phyloP scores from a whole-genome alignment of 2,329 filamentous ascomycete species.

The Cephalotrichum gorgonifer region DNA sequence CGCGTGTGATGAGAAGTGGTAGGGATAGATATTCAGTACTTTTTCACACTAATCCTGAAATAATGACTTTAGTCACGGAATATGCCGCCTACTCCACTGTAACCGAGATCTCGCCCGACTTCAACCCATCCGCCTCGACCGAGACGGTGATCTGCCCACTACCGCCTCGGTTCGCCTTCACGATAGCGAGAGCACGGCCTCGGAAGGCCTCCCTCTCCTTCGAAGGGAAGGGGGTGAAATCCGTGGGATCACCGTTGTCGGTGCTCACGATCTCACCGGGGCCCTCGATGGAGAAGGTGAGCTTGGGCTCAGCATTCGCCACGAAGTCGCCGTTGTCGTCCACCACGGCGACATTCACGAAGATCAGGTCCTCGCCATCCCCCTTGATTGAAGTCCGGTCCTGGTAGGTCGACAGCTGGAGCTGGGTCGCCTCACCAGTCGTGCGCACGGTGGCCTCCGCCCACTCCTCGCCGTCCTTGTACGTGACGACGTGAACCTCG shows the following conservation, averaged over 20 bases:
- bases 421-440: slow-evolving; percentile 23
- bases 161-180: neutral
- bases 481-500: slow-evolving; percentile 34
- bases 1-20: too few species aligned
- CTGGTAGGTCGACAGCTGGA: slow-evolving; percentile 23
- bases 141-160: neutral
- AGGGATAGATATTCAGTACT: too few species aligned
- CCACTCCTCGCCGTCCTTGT: slow-evolving; percentile 36
- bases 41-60: too few species aligned
- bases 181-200: slow-evolving; percentile 24
- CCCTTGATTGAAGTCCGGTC: slow-evolving; percentile 26
- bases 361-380: slow-evolving; percentile 35
- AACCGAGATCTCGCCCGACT: neutral
- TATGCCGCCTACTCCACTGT: neutral
- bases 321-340: slow-evolving; percentile 32
- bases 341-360: slow-evolving; percentile 31
- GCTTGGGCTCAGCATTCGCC: slow-evolving; percentile 26
- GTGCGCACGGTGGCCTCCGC: slow-evolving; percentile 29
- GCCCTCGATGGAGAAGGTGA: slow-evolving; percentile 32
- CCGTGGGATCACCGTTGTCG: slow-evolving; percentile 38
- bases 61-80: neutral
- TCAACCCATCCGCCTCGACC: neutral
- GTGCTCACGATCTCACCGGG: slow-evolving; percentile 36
- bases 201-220: slow-evolving; percentile 26
- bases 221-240: slow-evolving; percentile 30